These are phyloP conservation scores for Fusarium hainanense DNA, from an alignment of 2,329 filamentous ascomycete genomes.

Conservation along the genomic window DNA sequence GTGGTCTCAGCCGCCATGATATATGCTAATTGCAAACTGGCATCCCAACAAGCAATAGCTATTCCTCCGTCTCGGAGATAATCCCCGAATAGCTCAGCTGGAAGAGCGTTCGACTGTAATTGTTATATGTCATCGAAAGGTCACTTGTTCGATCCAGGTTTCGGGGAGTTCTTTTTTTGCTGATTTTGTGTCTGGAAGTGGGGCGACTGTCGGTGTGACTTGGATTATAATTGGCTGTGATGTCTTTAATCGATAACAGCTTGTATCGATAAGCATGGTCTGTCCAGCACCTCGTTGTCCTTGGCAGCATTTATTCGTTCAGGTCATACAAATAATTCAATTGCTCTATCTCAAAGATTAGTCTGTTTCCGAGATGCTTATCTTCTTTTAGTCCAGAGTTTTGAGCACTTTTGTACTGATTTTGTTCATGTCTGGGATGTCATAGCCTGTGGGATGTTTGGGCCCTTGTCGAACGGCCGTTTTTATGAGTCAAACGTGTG, in stretches of 20 bases:
- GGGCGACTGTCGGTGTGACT: fast-evolving
- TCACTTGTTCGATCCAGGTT: conserved; percentile 37
- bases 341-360: background rate
- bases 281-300: background rate
- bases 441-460: fast-evolving
- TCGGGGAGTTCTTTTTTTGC: conserved; percentile 18
- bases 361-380: fast-evolving
- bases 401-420: background rate
- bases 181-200: background rate
- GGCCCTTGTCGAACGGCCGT: fast-evolving
- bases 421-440: background rate
- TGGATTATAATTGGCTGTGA: background rate
- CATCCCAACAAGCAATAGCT: background rate
- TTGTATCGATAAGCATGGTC: background rate
- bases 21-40: fast-evolving
- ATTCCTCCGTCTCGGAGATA: conserved; percentile 7
- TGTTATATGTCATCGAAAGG: conserved; percentile 29
- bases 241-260: background rate
- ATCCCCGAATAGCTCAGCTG: conserved; percentile 35
- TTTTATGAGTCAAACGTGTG: fast-evolving
- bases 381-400: fast-evolving
- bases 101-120: conserved; percentile 36
- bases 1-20: fast-evolving
- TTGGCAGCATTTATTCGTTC: background rate
- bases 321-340: background rate